These are phyloP conservation scores for Teratosphaeriaceae sp. DNA, from an alignment of 2,329 filamentous ascomycete species.

Conservation along the genomic window DNA sequence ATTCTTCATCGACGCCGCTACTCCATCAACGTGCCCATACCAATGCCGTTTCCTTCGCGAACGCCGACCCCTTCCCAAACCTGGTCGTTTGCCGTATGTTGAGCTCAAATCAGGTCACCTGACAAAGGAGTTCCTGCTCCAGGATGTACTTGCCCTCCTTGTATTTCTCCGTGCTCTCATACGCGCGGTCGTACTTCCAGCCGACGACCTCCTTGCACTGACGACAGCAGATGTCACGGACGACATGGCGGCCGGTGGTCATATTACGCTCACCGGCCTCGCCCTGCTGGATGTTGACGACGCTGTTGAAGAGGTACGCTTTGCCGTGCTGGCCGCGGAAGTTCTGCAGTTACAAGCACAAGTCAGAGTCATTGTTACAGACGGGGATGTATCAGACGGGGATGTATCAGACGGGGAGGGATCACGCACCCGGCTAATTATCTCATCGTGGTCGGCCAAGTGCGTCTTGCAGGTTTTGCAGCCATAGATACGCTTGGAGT, in stretches of 20 bases:
- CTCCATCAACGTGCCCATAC: too few species aligned
- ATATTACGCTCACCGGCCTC: conserved; percentile 93
- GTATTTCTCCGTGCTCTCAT: conserved; percentile 87
- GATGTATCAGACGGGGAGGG: conserved; percentile 5
- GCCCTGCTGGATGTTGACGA: conserved; percentile 81
- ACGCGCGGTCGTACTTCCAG: conserved; percentile 99
- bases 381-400: conserved; percentile 6
- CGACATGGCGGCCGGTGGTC: conserved; percentile 92
- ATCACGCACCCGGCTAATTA: conserved; percentile 74
- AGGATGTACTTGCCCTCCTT: conserved; percentile 99
- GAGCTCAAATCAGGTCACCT: conserved; percentile 59
- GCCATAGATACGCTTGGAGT: conserved; percentile 75
- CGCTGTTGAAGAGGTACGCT: conserved; percentile 89
- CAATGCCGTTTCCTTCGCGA: too few species aligned
- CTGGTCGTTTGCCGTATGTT: too few species aligned
- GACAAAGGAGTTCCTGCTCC: conserved; percentile 82
- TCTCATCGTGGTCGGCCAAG: conserved; percentile 89
- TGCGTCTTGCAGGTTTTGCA: conserved; percentile 92
- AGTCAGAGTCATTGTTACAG: too few species aligned
- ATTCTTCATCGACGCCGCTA: too few species aligned
- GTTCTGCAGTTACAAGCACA: too few species aligned
- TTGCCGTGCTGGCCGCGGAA: conserved; percentile 98
- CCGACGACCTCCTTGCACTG: conserved; percentile 91
- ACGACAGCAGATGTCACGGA: conserved; percentile 85
- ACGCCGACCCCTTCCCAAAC: too few species aligned